Base-by-base conservation (phyloP, 495 filamentous ascomycete genomes). In the Pseudotulostoma volvatum region DNA sequence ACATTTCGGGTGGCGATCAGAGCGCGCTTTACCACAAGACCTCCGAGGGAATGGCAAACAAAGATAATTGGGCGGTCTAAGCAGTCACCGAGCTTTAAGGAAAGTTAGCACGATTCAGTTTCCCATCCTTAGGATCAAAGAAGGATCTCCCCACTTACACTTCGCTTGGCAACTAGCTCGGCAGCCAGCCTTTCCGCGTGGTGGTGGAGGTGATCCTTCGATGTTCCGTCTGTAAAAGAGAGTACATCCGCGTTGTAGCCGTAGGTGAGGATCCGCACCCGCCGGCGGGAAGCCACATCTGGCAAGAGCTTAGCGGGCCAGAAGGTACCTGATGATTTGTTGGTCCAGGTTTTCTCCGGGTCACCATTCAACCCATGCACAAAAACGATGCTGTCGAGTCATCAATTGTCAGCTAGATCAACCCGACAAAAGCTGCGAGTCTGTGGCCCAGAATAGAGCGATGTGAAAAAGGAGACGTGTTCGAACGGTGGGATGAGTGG, bases 291-390 rank as follows among this genome's bases (percentile, higher is more conserved):
- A 4, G 82, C 56, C 7, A 79, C 65, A 1, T 59, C 56, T 0
- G 84, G 84, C 5, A 92, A 64, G 8, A 92, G 65, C 44, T 87
- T 76, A 9, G 66, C 55, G 0, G 84, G 79, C 84, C 84, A 90
- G 59, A 81, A 84, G 30, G 74, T 69, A 31, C 71, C 71, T 30
- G 70, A 64, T 31, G 67, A 63, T 35, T 66, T 67, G 28, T 72
- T 69, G 11, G 77, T 79, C 84, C 84, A 93, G 33, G 81, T 81
- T 38, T 71, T 69, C 18, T 76, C 59, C 1, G 83, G 81, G 38
- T 83, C 67, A 15, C 84, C 84, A 47, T 87, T 87, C 19, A 93
- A 63, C 36, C 84, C 84, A 52, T 93, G 84, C 31, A 93, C 81
- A 34, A 85, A 71, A 8, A 85, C 76, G 25, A 85, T 74, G 48